A percentile compares a stretch with the other conserved stretches of the same genome.
These are phyloP conservation scores for Diaporthe capsici DNA, from an alignment of 2,329 filamentous ascomycete species.

Conservation along the genomic window DNA sequence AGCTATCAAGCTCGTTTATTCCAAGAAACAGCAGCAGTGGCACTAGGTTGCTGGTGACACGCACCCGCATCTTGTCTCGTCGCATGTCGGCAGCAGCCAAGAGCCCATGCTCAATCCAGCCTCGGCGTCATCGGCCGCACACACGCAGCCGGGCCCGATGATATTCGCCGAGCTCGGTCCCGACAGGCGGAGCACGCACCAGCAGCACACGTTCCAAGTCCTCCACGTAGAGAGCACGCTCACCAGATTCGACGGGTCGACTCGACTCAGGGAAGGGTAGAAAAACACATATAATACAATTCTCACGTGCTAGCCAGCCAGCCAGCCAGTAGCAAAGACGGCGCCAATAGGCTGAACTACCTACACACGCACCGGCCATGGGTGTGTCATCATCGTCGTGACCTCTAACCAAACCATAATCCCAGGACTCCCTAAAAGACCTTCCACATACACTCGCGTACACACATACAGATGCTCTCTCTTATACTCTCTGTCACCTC, in stretches of 20 bases:
- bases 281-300: conserved; percentile 24
- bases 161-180: not conserved
- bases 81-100: conserved; percentile 20
- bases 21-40: not conserved
- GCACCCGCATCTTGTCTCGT: not conserved
- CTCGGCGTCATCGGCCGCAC: not conserved
- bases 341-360: not conserved
- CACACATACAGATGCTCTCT: not conserved
- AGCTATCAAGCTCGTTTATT: not conserved
- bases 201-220: not conserved
- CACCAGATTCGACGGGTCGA: not conserved
- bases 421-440: conserved; percentile 15
- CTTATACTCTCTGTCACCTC: not conserved
- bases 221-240: not conserved
- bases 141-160: not conserved
- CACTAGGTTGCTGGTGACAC: not conserved
- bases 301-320: conserved; percentile 24
- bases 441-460: not conserved
- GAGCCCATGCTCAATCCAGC: not conserved
- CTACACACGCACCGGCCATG: conserved; percentile 1
- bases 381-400: not conserved
- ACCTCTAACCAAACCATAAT: conserved; percentile 13
- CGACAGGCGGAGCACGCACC: not conserved
- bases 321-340: not conserved
- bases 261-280: not conserved